Base-by-base conservation (phyloP, 2,329 filamentous ascomycete species). In the Alternaria sp. region DNA sequence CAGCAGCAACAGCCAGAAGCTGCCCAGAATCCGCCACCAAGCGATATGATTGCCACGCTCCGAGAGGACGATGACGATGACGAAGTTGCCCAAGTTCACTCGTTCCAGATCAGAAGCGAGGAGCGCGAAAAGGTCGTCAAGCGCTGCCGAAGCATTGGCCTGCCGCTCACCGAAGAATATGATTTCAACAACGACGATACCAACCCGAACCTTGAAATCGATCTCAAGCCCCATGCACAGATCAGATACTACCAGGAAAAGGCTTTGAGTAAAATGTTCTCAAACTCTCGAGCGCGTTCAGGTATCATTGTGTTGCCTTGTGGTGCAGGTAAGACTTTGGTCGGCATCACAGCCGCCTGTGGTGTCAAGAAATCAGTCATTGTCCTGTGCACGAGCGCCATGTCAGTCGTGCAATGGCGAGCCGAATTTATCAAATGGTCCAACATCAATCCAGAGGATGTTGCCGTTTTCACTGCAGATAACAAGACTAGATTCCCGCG, bases 341-440 rank as follows among this genome's bases (percentile, higher is more conserved):
- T 99, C 16, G 95, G 95, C n/a, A 97, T 99, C 69, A 98, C 95
- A 20, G 95, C 95, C 42, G 95, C 94, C 20, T 98, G 95, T 80
- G 98, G 95, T 4, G 94, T 99, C 79, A 96, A 96, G 79, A 99
- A 98, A 81, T 94, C 94, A 11, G 89, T 94, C 22, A 94, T 99
- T 58, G 93, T 99, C 7, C 88, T 99, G 20, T 97, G 93, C 81
- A 99, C 95, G 2, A 97, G 93, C 75, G 94, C 93, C 54, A 99
- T 99, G 94, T 97, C 93, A 7, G 95, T 96, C 6, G 91, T 96
- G 20, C 95, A 99, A 78, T 99, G 95, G 95, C 86, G 93, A 61
- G 90, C 95, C 62, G 95, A 99, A 75, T 99, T 99, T 75, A 82
- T 98, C 65, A 97, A 97, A 71, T 99, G 95, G 95, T 97, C 94